Conservation (phyloP, 2,329 filamentous ascomycete genomes). For the Amauroascus verrucosus region DNA sequence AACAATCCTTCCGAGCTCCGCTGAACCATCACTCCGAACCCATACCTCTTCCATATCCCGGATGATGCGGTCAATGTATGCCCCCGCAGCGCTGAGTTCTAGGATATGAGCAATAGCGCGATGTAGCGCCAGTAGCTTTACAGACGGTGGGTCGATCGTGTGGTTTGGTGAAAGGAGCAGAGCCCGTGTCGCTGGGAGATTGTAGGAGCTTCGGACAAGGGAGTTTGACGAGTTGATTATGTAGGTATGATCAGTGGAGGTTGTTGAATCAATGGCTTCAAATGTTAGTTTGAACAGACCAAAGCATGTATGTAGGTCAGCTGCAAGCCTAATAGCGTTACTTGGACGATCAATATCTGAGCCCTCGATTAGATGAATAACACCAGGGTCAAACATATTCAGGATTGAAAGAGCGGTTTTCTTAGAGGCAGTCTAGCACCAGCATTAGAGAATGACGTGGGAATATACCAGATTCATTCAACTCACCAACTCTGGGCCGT, state of each 20-base stretch:
- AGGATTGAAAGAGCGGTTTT: slow-evolving; percentile 31
- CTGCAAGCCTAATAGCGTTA: slow-evolving; percentile 33
- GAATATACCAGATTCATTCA: slow-evolving; percentile 8
- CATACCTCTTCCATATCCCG: slow-evolving; percentile 23
- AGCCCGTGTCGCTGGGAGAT: slow-evolving; percentile 11
- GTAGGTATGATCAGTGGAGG: slow-evolving; percentile 7
- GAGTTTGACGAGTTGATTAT: slow-evolving; percentile 8
- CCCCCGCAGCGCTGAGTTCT: slow-evolving; percentile 18
- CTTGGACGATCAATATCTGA: slow-evolving; percentile 17
- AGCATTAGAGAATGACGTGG: slow-evolving; percentile 3
- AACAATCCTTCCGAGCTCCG: slow-evolving; percentile 15
- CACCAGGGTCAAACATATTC: slow-evolving; percentile 35
- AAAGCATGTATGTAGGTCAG: slow-evolving; percentile 20
- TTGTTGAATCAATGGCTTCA: slow-evolving; percentile 9
- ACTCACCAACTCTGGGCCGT: slow-evolving; percentile 11
- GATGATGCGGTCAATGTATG: slow-evolving; percentile 18
- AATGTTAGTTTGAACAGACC: slow-evolving; percentile 15
- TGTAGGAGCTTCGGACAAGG: slow-evolving; percentile 4
- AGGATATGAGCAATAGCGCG: slow-evolving; percentile 17
- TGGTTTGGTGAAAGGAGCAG: slow-evolving; percentile 18
- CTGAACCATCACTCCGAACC: slow-evolving; percentile 19
- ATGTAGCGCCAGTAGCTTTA: slow-evolving; percentile 10
- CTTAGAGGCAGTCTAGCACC: slow-evolving; percentile 21
- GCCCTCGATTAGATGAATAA: slow-evolving; percentile 26
- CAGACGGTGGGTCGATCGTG: slow-evolving; percentile 23